Percentiles rank a stretch among this genome's conserved stretches.
Conservation (phyloP, 495 filamentous ascomycete genomes). For the Thermothielavioides terrestris region DNA sequence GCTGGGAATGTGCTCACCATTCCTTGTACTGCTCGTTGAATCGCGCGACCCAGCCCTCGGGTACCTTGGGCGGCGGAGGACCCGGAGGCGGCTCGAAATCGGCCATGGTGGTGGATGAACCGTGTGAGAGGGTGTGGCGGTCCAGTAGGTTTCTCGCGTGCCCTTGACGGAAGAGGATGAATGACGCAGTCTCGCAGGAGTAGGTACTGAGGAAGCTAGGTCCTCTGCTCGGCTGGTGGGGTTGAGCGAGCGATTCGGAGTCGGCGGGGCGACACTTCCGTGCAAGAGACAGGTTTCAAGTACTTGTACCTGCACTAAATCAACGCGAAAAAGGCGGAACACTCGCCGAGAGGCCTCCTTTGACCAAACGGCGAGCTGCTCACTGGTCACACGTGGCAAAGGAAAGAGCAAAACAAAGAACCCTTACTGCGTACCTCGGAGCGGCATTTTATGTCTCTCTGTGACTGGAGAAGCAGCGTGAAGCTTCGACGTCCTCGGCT, state of each 20-base stretch:
- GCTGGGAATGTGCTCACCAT: constrained; percentile 47
- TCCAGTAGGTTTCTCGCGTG: not conserved
- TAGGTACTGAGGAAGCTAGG: not conserved
- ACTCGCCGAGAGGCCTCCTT: constrained; percentile 6
- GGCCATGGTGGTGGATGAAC: constrained; percentile 33
- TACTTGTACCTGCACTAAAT: too few species aligned
- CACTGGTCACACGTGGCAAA: too few species aligned
- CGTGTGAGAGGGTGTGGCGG: not conserved
- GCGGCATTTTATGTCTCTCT: too few species aligned
- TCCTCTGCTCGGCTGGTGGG: too few species aligned
- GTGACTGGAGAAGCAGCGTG: too few species aligned
- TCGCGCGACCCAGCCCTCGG: constrained; percentile 78
- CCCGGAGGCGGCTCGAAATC: constrained; percentile 63
- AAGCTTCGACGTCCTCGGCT: too few species aligned
- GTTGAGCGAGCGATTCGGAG: too few species aligned
- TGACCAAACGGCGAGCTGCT: not conserved
- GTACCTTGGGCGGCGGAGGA: constrained; percentile 79
- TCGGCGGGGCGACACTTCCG: not conserved
- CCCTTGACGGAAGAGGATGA: not conserved
- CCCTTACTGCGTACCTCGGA: too few species aligned
- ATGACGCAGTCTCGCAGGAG: too few species aligned
- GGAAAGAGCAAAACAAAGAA: too few species aligned
- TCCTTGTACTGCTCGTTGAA: constrained; percentile 68
- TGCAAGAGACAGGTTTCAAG: constrained; percentile 17
- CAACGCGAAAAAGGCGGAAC: too few species aligned